Evolutionary conservation across 495 filamentous ascomycete genomes (phyloP).

Genomic region (Penicillium malachiteum): DNA sequence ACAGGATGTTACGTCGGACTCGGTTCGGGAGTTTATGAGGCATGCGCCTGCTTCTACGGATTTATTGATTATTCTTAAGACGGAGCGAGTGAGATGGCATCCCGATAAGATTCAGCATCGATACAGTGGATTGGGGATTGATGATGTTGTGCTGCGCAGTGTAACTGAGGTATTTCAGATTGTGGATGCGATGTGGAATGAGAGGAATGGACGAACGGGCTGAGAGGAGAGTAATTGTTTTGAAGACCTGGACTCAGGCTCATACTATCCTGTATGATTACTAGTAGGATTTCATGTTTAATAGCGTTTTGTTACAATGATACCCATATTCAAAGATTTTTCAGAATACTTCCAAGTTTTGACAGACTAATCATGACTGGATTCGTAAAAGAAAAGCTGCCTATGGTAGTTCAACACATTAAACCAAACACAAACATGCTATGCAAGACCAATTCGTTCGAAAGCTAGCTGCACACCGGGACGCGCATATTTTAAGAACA

Average conservation of each 20-base stretch:
- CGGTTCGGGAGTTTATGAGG: constrained; percentile 63
- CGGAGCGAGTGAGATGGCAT: constrained; percentile 92
- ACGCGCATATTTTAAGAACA: background rate
- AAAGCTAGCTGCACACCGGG: constrained; percentile 7
- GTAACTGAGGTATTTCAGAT: constrained; percentile 93
- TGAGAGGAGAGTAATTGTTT: background rate
- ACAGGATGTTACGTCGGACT: constrained; percentile 59
- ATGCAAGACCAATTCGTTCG: constrained; percentile 28
- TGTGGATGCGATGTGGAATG: constrained; percentile 78
- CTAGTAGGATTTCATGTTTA: background rate
- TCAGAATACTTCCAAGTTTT: background rate
- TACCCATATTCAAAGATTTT: background rate
- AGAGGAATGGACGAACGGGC: constrained; percentile 37
- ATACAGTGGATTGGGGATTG: constrained; percentile 64
- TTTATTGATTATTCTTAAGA: constrained; percentile 65
- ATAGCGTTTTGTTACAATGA: background rate
- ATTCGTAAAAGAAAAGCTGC: constrained; percentile 25
- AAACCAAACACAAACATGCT: constrained; percentile 18
- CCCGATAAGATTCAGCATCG: constrained; percentile 97
- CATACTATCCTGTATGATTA: no score
- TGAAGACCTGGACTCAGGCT: background rate
- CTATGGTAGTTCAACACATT: constrained; percentile 5
- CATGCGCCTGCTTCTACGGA: constrained; percentile 42
- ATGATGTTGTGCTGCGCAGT: constrained; percentile 66
- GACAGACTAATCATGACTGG: constrained; percentile 20